These are phyloP conservation scores for Lithohypha guttulata DNA, from an alignment of 2,329 filamentous ascomycete genomes.

Conservation along the genomic window DNA sequence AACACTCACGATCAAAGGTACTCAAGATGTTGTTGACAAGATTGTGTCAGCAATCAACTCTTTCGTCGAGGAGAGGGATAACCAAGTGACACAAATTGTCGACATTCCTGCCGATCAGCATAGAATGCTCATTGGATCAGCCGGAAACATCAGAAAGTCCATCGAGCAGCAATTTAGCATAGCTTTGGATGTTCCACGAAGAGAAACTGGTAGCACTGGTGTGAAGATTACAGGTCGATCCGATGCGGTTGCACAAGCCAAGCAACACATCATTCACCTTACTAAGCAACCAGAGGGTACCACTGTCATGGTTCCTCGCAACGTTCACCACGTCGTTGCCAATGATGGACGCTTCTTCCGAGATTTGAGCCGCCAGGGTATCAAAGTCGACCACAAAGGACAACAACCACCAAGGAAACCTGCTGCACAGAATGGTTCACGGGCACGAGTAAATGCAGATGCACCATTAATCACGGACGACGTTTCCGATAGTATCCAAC, in stretches of 20 bases:
- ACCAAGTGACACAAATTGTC: constrained; percentile 64
- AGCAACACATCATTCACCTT: constrained; percentile 67
- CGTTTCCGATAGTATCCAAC: constrained; percentile 49
- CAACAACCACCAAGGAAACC: constrained; percentile 64
- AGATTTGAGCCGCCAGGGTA: constrained; percentile 72
- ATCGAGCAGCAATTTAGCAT: constrained; percentile 81
- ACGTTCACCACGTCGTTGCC: constrained; percentile 71
- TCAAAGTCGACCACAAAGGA: constrained; percentile 85
- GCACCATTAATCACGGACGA: constrained; percentile 90
- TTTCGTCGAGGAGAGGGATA: constrained; percentile 74
- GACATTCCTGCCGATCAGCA: constrained; percentile 88
- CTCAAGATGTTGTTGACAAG: constrained; percentile 72
- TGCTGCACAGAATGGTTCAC: constrained; percentile 23
- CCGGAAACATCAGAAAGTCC: constrained; percentile 73
- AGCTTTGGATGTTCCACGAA: constrained; percentile 79
- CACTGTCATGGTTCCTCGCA: constrained; percentile 71
- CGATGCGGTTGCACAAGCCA: constrained; percentile 70
- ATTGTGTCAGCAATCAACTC: constrained; percentile 72
- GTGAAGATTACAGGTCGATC: constrained; percentile 77
- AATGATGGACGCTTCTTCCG: constrained; percentile 94
- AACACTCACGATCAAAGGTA: constrained; percentile 79
- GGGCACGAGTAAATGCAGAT: constrained; percentile 42
- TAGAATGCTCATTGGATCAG: constrained; percentile 78
- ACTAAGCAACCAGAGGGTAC: constrained; percentile 81
- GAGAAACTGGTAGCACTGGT: constrained; percentile 71